Base-by-base conservation (phyloP, 768 basidiomycete genomes). In the Amanita rimosa region DNA sequence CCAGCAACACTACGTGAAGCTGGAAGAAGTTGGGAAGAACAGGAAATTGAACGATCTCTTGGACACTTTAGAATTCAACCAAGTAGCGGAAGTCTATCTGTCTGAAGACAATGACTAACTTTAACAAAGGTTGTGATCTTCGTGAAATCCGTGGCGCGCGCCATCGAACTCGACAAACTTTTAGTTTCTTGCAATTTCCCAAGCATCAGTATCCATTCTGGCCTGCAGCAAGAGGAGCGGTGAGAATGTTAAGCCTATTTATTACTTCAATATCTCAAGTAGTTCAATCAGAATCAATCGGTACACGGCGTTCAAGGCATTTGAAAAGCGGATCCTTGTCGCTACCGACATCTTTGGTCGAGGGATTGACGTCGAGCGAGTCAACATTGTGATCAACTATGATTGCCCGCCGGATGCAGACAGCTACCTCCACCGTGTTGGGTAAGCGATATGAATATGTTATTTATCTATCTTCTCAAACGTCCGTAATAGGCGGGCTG, bases 361-460 rank as follows among this genome's bases (percentile, higher is more conserved):
- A 65, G 96, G 95, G 55, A 99, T 99, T 55, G 96, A 99, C 70
- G 95, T 99, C 17, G 96, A 99, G 65, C 92, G 96, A 53, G 96
- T 99, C 58, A 99, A 99, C 69, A 97, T 98, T 51, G 96, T 99
- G 44, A 79, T 99, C 71, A 99, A 99, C 68, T 99, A 99, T 62
- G 96, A 99, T 60, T 92, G 87, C 53, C 93, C 96, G 35, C 81
- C 85, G 34, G 96, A 99, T 58, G 95, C 96, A 17, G 96, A 99
- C 68, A 94, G 89, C 53, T 99, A 99, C 64, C 77, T 99, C 39
- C 96, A 99, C 65, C 87, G 96, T 67, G 96, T 99, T 52, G 96
- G 88, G 85, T 87, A 60, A 34, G 82, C 68, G 10, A n/a, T 44
- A 16, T 44, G 2, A 33, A 16, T 44, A 8, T n/a, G 22, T 7